Conservation (phyloP, 768 basidiomycete genomes). For the Amylocystis lapponica region DNA sequence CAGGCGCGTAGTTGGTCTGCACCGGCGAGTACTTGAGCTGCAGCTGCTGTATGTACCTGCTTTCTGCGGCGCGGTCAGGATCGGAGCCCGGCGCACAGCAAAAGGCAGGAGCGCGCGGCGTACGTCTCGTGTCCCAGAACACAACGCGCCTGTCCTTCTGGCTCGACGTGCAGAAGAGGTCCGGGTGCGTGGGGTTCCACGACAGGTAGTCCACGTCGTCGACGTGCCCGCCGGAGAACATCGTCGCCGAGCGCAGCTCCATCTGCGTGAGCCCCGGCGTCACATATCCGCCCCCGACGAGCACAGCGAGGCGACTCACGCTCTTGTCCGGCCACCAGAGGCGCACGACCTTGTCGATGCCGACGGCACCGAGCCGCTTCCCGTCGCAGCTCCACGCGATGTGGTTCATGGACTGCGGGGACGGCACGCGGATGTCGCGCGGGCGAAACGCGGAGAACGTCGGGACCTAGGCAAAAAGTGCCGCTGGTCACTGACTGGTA, state of each 20-base stretch:
- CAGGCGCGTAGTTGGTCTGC: conserved; percentile 66
- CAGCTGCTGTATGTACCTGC: conserved; percentile 57
- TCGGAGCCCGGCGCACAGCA: neutral
- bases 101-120: conserved; percentile 20
- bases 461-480: conserved; percentile 47
- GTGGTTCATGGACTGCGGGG: conserved; percentile 61
- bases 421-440: conserved; percentile 63
- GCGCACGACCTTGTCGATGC: conserved; percentile 71
- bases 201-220: conserved; percentile 80
- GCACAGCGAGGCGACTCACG: conserved; percentile 29
- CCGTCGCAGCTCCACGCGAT: conserved; percentile 86
- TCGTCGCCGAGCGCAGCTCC: conserved; percentile 59
- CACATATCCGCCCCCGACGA: neutral
- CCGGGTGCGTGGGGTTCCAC: conserved; percentile 84
- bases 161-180: conserved; percentile 75
- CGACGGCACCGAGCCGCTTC: conserved; percentile 74
- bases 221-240: conserved; percentile 65
- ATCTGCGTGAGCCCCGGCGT: conserved; percentile 51
- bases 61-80: conserved; percentile 41
- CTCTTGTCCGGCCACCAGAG: conserved; percentile 78
- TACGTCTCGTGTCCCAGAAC: conserved; percentile 85
- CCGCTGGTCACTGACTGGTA: conserved; percentile 8
- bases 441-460: conserved; percentile 79
- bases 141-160: conserved; percentile 69
- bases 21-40: conserved; percentile 54